Evolutionary conservation across 2,329 filamentous ascomycete species (phyloP), one percentile per base, ranked within the genome.

Genomic region (Phialemonium atrogriseum): DNA sequence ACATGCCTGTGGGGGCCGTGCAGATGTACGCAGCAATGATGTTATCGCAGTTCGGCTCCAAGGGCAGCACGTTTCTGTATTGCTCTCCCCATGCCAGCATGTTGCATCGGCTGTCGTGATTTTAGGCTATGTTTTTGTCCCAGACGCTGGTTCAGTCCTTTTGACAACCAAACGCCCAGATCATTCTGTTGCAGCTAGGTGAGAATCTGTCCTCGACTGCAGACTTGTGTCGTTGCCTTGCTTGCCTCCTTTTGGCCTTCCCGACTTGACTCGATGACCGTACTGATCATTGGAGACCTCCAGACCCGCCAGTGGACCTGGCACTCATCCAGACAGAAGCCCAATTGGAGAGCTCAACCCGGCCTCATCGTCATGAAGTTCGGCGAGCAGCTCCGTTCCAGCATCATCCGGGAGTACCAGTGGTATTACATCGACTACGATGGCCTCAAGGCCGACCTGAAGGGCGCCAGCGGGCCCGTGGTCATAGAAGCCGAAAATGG

Each of bases 361-460:
- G 70, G 71, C 38, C 55, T 67, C 42, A 54, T 76, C 61, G 64
- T 73, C 64, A 80, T 80, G 76, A 80, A 80, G 71, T 98, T 96
- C 70, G 91, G 91, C 57, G 85, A 95, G 62, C 88, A 98, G 71
- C 78, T 98, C 51, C 86, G 86, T 43, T 89, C 86, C 51, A 95
- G 88, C 55, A 74, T 94, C 53, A 94, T 96, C 61, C 87, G 84
- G 68, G 88, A 96, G 64, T 98, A 93, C 66, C 80, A 88, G 58
- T 94, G 88, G 80, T 86, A 94, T 68, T 98, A 98, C 65, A 95
- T 98, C 62, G 83, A 86, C 62, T 98, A 98, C 64, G 88, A 95
- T 56, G 84, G 81, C 43, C 74, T 98, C 30, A 98, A 98, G 65
- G 70, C 73, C 45, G 79, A 86, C 44, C 77, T 98, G 40, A 91